Percentiles rank a stretch among this genome's conserved stretches.
Conservation (phyloP, 345 rosid genomes). For the Brassica rapa region DNA sequence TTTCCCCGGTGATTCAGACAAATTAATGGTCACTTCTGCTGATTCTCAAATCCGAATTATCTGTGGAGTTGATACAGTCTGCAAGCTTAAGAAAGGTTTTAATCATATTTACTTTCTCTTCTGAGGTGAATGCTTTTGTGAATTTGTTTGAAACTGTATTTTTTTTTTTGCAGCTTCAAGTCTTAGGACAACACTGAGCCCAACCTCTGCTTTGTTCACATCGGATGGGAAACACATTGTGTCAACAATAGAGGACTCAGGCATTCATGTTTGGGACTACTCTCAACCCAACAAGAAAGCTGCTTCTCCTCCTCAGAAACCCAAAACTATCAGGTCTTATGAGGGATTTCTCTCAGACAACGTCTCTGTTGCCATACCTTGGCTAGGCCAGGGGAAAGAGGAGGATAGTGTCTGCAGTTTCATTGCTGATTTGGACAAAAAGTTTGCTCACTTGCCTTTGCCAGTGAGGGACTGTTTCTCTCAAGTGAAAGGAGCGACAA, state of each 20-base stretch:
- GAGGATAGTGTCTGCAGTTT: constrained; percentile 31
- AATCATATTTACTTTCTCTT: not conserved
- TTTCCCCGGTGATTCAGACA: constrained; percentile 62
- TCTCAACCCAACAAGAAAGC: constrained; percentile 41
- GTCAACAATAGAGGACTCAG: constrained; percentile 68
- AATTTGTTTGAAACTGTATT: not conserved
- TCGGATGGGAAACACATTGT: constrained; percentile 73
- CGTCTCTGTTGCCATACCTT: constrained; percentile 67
- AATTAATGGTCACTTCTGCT: constrained; percentile 69
- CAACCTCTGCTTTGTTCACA: constrained; percentile 63
- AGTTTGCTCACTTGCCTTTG: constrained; percentile 38
- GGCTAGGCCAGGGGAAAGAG: constrained; percentile 52
- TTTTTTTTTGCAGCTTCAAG: constrained; percentile 49
- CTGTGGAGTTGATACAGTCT: constrained; percentile 48
- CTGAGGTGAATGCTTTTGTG: not conserved
- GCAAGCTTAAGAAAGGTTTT: constrained; percentile 63
- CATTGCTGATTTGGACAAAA: constrained; percentile 45
- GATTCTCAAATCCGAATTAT: constrained; percentile 68
- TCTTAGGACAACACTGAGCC: constrained; percentile 52
- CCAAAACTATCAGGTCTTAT: constrained; percentile 49
- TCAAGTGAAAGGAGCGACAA: constrained; percentile 53
- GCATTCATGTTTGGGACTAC: constrained; percentile 69
- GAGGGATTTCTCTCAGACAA: constrained; percentile 68
- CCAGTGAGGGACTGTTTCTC: constrained; percentile 55
- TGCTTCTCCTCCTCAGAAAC: constrained; percentile 30